These are phyloP conservation scores for Helminthosporium solani DNA, from an alignment of 2,329 filamentous ascomycete genomes.

Conservation along the genomic window DNA sequence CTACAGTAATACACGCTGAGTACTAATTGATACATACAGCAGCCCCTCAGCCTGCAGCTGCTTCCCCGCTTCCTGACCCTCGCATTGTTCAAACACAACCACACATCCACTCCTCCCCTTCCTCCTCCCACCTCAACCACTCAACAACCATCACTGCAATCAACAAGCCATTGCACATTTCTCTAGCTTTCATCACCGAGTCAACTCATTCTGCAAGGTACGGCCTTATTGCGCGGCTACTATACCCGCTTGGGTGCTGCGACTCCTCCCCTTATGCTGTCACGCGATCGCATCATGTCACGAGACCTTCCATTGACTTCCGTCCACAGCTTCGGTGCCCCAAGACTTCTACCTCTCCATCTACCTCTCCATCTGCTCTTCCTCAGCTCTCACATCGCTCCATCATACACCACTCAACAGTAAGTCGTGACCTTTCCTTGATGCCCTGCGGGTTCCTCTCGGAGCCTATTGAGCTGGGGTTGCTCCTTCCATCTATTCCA, in stretches of 20 bases:
- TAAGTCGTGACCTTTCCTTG: conserved; percentile 21
- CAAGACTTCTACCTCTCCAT: conserved; percentile 17
- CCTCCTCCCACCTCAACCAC: neutral
- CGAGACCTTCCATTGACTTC: conserved; percentile 33
- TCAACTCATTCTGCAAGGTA: conserved; percentile 27
- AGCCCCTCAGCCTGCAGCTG: conserved; percentile 9
- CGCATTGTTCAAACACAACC: no score
- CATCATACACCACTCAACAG: conserved; percentile 27
- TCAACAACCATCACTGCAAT: neutral
- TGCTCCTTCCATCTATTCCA: neutral
- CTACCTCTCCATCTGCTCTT: conserved; percentile 13
- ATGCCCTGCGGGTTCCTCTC: neutral
- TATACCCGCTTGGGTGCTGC: neutral
- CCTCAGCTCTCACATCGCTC: conserved; percentile 18
- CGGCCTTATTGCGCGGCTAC: conserved; percentile 3
- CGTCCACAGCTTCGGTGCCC: conserved; percentile 27
- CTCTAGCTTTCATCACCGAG: no score
- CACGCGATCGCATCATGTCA: conserved; percentile 32
- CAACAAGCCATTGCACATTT: no score
- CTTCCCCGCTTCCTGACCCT: conserved; percentile 16
- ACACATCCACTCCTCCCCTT: conserved; percentile 8
- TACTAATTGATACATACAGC: conserved; percentile 5
- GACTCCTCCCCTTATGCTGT: conserved; percentile 6
- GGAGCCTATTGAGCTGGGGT: no score
- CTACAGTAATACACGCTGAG: neutral